phyloP scores from a whole-genome alignment of 768 basidiomycete species.

The Tylopilus sp. region DNA sequence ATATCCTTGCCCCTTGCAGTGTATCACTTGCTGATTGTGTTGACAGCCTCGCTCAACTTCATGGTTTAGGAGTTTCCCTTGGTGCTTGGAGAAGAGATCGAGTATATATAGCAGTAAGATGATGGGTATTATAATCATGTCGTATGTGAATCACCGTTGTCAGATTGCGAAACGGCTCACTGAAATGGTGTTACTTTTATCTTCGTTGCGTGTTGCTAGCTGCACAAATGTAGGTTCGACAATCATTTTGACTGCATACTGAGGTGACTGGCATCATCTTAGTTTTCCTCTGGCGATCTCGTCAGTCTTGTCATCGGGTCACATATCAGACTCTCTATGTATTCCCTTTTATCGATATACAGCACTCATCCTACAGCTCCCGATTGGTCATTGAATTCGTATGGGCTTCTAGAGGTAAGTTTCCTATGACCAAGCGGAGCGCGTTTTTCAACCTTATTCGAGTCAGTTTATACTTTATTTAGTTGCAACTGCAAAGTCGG shows the following conservation, averaged over 20 bases:
- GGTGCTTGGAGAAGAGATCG: slow-evolving; percentile 24
- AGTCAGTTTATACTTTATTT: slow-evolving; percentile 28
- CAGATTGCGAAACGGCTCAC: slow-evolving; percentile 10
- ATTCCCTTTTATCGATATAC: slow-evolving; percentile 10
- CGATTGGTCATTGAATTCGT: slow-evolving; percentile 21
- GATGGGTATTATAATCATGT: too few species aligned
- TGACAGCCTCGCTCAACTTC: slow-evolving; percentile 22
- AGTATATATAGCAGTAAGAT: slow-evolving; percentile 31
- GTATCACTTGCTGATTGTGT: not conserved
- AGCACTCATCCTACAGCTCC: slow-evolving; percentile 1
- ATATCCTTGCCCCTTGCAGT: not conserved
- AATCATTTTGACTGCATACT: not conserved
- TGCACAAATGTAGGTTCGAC: slow-evolving; percentile 7
- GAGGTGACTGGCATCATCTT: not conserved
- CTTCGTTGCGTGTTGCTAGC: slow-evolving; percentile 17
- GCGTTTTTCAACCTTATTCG: not conserved
- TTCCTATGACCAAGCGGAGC: not conserved
- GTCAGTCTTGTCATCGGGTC: slow-evolving; percentile 10
- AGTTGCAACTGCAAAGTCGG: slow-evolving; percentile 32
- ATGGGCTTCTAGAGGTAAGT: slow-evolving; percentile 26
- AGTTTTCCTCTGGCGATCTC: slow-evolving; percentile 11
- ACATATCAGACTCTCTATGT: slow-evolving; percentile 7
- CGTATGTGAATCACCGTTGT: not conserved
- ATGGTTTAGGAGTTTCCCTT: slow-evolving; percentile 28
- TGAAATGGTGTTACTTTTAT: slow-evolving; percentile 20